phyloP scores from a whole-genome alignment of 1,139 yeast species.

The Torulaspora globosa region DNA sequence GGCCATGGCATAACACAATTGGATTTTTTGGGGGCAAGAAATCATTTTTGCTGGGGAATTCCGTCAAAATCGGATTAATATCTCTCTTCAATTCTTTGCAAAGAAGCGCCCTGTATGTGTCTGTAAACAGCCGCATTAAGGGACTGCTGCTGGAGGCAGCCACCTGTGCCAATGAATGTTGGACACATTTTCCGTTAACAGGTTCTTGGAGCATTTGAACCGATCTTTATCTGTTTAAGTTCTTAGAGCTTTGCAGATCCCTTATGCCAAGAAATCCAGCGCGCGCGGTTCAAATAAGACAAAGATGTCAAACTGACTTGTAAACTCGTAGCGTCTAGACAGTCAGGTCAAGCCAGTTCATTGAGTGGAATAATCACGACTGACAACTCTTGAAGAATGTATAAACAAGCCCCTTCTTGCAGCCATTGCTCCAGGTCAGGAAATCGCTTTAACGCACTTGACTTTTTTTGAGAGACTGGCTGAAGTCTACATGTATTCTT shows the following conservation, averaged over 20 bases:
- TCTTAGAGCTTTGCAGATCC: not conserved
- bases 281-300: not conserved
- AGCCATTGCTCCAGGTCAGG: no score
- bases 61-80: constrained; percentile 2
- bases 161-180: constrained; percentile 3
- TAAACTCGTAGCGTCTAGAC: not conserved
- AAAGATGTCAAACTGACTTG: not conserved
- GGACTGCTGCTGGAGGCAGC: constrained; percentile 1
- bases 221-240: not conserved
- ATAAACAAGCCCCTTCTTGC: not conserved
- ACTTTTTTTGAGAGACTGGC: constrained; percentile 44
- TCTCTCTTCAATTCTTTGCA: not conserved
- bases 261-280: not conserved
- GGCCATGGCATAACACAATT: constrained; percentile 76
- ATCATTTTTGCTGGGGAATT: constrained; percentile 23
- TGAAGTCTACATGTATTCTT: constrained; percentile 62
- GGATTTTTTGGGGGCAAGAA: constrained; percentile 52
- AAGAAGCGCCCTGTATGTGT: constrained; percentile 4
- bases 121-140: constrained; percentile 2
- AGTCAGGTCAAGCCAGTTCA: not conserved
- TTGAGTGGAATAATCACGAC: not conserved
- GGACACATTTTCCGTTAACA: not conserved
- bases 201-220: not conserved
- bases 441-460: not conserved
- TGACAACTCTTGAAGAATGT: not conserved